These are phyloP conservation scores for Glaciozyma antarctica DNA, from an alignment of 768 basidiomycete species.

Conservation along the genomic window DNA sequence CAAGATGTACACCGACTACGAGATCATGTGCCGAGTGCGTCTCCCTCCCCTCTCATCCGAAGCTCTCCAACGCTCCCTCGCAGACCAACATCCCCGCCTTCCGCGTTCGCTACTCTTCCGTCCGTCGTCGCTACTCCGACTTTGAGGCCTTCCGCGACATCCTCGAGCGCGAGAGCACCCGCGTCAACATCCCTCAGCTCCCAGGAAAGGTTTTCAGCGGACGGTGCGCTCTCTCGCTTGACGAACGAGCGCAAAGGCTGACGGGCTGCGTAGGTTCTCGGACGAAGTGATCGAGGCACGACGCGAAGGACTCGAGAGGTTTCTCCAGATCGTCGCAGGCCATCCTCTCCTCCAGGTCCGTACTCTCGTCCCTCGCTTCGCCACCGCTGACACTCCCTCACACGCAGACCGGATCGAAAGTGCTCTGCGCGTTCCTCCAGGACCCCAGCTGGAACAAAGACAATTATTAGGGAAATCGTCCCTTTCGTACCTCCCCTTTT, in stretches of 20 bases:
- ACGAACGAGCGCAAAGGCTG: not conserved
- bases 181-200: conserved; percentile 93
- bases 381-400: not conserved
- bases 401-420: conserved; percentile 30
- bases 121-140: conserved; percentile 79
- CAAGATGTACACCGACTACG: conserved; percentile 99
- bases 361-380: conserved; percentile 8
- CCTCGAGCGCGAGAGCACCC: conserved; percentile 88
- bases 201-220: conserved; percentile 99
- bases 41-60: not conserved
- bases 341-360: conserved; percentile 88
- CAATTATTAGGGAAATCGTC: conserved; percentile 14
- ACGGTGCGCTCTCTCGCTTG: conserved; percentile 39
- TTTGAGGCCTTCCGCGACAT: conserved; percentile 97
- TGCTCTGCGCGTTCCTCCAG: conserved; percentile 32
- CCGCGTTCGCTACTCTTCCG: conserved; percentile 85
- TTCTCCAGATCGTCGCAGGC: conserved; percentile 90
- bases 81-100: conserved; percentile 97
- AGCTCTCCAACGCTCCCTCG: not conserved
- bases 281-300: conserved; percentile 92
- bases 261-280: conserved; percentile 51
- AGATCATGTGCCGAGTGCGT: conserved; percentile 85
- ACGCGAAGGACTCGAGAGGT: conserved; percentile 86
- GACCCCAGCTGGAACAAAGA: conserved; percentile 33
- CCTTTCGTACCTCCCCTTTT: no score